Evolutionary conservation across 2,329 filamentous ascomycete genomes (phyloP), one percentile per base, ranked within the genome.

Genomic region (Colletotrichum sp.): DNA sequence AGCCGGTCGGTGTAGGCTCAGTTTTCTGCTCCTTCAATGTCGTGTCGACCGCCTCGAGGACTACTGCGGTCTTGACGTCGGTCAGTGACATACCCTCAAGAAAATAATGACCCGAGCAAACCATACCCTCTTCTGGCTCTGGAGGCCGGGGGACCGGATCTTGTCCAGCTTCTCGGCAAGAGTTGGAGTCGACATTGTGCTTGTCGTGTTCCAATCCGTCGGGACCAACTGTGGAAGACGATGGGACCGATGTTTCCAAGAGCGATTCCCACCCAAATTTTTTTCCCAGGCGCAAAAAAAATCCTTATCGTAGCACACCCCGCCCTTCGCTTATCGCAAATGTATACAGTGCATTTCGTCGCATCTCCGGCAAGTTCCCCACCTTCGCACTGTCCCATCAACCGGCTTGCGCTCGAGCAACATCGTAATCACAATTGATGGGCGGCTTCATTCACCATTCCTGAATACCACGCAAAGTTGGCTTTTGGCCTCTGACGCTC

Each of bases 141-240:
- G 95, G 82, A 98, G 92, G 86, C 98, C 98, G 72, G 97, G 97
- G 83, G 95, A 97, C 87, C 97, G 95, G 85, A 98, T 98, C 91
- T 98, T 98, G 88, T 96, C 95, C 84, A 99, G 92, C 89, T 96
- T 98, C 89, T 98, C 96, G 84, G 94, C 93, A 82, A 98, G 82
- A 78, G 89, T 87, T 80, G 87, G 82, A 78, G 86, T 86, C 80
- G 87, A 85, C 89, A 91, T 91, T 76, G 82, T 84, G 75, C 77
- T 75, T 71, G 81, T 80, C 71, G 68, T 74, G 22, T 68, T 73
- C 73, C 73, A 75, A 73, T 73, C 72, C 39, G 72, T 77, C 74
- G 76, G 63, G 39, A 52, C 64, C 59, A 71, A 77, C 74, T 71
- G 68, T 77, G 64, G 71, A 59, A 71, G 68, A 71, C 66, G 57